phyloP scores from a whole-genome alignment of 495 filamentous ascomycete species.

The Viridothelium virens region DNA sequence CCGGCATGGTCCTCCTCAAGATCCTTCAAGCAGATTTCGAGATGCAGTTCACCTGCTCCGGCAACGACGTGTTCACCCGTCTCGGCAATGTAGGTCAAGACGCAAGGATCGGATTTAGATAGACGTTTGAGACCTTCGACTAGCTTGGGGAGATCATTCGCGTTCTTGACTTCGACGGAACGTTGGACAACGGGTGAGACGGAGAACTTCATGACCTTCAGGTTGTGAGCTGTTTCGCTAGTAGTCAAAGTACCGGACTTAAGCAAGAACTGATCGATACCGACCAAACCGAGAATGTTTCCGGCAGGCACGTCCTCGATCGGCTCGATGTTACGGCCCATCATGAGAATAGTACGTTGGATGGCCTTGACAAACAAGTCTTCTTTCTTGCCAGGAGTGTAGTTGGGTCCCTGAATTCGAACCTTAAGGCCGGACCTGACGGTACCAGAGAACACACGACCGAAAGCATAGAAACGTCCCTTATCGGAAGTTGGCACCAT shows the following conservation, averaged over 20 bases:
- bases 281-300: slow-evolving; percentile 98
- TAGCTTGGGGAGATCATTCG: slow-evolving; percentile 97
- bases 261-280: slow-evolving; percentile 99
- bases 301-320: slow-evolving; percentile 98
- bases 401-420: slow-evolving; percentile 99
- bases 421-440: slow-evolving; percentile 97
- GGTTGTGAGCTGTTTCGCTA: slow-evolving; percentile 94
- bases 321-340: slow-evolving; percentile 98
- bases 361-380: slow-evolving; percentile 99
- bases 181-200: slow-evolving; percentile 98
- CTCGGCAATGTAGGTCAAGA: slow-evolving; percentile 77
- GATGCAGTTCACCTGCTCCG: slow-evolving; percentile 96
- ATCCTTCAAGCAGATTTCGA: slow-evolving; percentile 99
- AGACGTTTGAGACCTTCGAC: slow-evolving; percentile 99
- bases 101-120: slow-evolving; percentile 99
- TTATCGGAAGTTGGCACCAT: slow-evolving; percentile 99
- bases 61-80: slow-evolving; percentile 98
- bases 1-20: slow-evolving; percentile 99
- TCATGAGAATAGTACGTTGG: slow-evolving; percentile 99
- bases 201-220: slow-evolving; percentile 99
- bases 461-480: slow-evolving; percentile 99
- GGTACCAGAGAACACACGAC: slow-evolving; percentile 98
- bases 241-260: slow-evolving; percentile 99
- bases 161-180: slow-evolving; percentile 99
- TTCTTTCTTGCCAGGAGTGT: slow-evolving; percentile 94